phyloP scores from a whole-genome alignment of 345 rosid species.

The Camelina neglecta region DNA sequence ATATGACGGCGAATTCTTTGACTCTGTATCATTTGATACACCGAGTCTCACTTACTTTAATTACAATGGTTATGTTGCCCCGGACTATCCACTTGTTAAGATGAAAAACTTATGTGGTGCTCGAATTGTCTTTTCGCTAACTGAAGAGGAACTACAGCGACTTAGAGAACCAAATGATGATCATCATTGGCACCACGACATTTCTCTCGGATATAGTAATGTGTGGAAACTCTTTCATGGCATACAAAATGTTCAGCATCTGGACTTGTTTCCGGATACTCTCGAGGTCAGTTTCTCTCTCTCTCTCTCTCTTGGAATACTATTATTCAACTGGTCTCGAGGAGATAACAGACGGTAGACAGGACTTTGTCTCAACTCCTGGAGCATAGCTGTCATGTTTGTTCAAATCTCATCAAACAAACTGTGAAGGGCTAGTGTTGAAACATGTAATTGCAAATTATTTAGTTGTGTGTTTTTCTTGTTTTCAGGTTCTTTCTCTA shows the following conservation, averaged over 20 bases:
- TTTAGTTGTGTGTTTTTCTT: background rate
- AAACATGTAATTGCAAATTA: background rate
- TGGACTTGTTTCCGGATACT: background rate
- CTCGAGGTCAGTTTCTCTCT: background rate
- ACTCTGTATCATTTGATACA: background rate
- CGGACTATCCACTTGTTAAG: background rate
- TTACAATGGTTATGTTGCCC: background rate
- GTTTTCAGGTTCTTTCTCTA: constrained; percentile 12
- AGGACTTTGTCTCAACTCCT: too few relatives aligned
- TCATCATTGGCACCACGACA: background rate
- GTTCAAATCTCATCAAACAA: too few relatives aligned
- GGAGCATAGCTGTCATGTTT: background rate
- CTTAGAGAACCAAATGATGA: background rate
- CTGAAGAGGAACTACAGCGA: background rate
- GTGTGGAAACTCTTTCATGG: background rate
- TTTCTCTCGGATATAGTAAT: background rate
- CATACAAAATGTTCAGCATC: background rate
- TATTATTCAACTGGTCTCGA: too few relatives aligned
- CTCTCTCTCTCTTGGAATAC: background rate
- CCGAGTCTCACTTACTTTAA: background rate
- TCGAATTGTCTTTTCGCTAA: background rate
- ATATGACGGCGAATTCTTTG: too few relatives aligned
- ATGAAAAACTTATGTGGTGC: background rate
- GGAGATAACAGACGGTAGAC: too few relatives aligned
- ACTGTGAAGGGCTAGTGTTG: too few relatives aligned